phyloP scores from a whole-genome alignment of 1,139 yeast species.

The Yamadazyma trypodendri region DNA sequence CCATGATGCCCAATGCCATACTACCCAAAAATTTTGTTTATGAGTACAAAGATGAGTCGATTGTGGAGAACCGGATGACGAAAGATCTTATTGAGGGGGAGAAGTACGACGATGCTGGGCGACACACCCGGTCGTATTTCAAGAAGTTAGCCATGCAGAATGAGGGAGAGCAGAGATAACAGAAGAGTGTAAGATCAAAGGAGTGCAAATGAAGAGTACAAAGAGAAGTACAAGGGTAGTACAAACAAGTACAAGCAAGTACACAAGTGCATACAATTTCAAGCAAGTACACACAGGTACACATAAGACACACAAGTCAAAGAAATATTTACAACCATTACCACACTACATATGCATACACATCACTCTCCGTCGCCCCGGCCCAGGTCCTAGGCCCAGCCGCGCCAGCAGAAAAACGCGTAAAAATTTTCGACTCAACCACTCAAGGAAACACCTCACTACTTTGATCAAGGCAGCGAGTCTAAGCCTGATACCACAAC shows the following conservation, averaged over 20 bases:
- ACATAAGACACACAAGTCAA: no score
- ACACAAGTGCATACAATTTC: no score
- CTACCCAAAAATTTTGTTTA: conserved; percentile 42
- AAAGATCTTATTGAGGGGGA: conserved; percentile 24
- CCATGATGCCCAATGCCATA: conserved; percentile 63
- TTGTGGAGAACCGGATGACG: conserved; percentile 27
- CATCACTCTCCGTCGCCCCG: no score
- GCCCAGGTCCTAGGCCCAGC: no score
- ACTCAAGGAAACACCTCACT: not conserved
- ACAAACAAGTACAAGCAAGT: no score
- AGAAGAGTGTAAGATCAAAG: no score
- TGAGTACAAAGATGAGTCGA: conserved; percentile 23
- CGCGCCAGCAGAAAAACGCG: conserved; percentile 5
- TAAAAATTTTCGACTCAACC: conserved; percentile 5
- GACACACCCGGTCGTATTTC: conserved; percentile 44
- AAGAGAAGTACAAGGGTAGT: no score
- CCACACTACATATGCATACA: no score
- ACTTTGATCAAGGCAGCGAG: no score
- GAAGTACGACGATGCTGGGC: conserved; percentile 21
- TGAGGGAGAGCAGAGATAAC: not conserved
- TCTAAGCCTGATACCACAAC: not conserved
- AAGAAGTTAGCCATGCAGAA: conserved; percentile 20
- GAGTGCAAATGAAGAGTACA: no score
- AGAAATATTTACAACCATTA: no score
- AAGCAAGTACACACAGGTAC: no score